phyloP scores from a whole-genome alignment of 164 flowering plant species.

The Magnolia officinalis region DNA sequence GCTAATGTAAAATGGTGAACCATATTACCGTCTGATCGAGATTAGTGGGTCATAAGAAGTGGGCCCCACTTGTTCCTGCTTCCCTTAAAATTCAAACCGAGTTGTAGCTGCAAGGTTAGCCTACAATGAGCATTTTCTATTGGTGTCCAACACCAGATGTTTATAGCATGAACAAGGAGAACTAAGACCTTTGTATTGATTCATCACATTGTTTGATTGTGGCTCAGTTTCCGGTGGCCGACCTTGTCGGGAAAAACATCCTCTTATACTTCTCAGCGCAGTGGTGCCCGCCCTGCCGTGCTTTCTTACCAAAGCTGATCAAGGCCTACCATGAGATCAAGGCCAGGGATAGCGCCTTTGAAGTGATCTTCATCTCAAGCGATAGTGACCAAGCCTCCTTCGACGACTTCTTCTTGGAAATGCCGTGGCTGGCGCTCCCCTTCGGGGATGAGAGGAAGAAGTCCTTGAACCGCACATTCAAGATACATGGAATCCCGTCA shows the following conservation, averaged over 20 bases:
- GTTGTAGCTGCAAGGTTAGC: too few relatives aligned
- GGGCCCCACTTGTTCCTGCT: too few relatives aligned
- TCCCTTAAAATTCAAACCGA: too few relatives aligned
- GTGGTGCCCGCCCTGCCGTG: constrained; percentile 77
- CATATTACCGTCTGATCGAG: too few relatives aligned
- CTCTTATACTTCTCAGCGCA: constrained; percentile 71
- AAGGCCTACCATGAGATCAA: constrained; percentile 62
- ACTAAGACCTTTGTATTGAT: neutral
- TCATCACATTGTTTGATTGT: neutral
- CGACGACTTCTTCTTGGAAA: constrained; percentile 47
- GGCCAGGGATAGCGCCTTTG: constrained; percentile 50
- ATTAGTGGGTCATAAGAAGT: too few relatives aligned
- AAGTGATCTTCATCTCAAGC: constrained; percentile 61
- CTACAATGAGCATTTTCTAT: too few relatives aligned
- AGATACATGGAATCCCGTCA: constrained; percentile 51
- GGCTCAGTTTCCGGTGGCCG: constrained; percentile 48
- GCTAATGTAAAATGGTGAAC: too few relatives aligned
- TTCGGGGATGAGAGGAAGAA: constrained; percentile 50
- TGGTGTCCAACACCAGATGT: too few relatives aligned
- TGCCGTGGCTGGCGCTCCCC: constrained; percentile 93
- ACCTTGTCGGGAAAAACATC: constrained; percentile 65
- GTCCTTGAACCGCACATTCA: constrained; percentile 39
- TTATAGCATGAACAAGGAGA: too few relatives aligned
- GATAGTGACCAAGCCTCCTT: constrained; percentile 52
- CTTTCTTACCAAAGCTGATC: constrained; percentile 52